Conservation (phyloP, 1,139 yeast species). For the Suhomyces ambrosiae region DNA sequence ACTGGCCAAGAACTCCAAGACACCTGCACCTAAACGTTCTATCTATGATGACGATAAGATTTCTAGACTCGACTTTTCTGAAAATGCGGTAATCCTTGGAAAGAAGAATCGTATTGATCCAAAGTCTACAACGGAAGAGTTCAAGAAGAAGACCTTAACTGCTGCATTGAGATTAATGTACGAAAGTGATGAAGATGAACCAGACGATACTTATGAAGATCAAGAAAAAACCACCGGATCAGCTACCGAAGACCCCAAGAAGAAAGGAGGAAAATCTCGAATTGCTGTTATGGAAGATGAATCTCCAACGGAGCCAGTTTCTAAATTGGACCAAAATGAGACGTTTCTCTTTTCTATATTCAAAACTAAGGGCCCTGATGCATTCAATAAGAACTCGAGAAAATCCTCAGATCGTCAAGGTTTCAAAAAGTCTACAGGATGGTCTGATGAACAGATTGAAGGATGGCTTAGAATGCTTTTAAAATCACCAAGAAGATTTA, state of each 20-base stretch:
- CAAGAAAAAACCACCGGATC: constrained; percentile 53
- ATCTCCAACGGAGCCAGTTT: constrained; percentile 4
- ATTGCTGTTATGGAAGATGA: constrained; percentile 22
- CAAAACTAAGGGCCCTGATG: constrained; percentile 49
- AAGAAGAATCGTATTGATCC: constrained; percentile 20
- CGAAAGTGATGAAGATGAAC: constrained; percentile 75
- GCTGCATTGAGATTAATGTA: constrained; percentile 68
- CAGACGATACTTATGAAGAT: constrained; percentile 84
- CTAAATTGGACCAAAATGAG: constrained; percentile 39
- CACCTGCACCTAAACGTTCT: constrained; percentile 18
- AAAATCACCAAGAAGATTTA: constrained; percentile 62
- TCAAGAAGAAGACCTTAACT: constrained; percentile 58
- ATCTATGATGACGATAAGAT: constrained; percentile 35
- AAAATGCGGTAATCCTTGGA: constrained; percentile 23
- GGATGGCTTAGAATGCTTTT: constrained; percentile 86
- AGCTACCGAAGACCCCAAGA: constrained; percentile 23
- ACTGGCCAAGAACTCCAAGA: not conserved
- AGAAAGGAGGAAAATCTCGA: constrained; percentile 10
- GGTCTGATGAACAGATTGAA: constrained; percentile 91
- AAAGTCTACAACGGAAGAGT: constrained; percentile 28
- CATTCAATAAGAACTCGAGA: constrained; percentile 54
- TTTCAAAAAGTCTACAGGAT: constrained; percentile 53
- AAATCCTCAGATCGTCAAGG: constrained; percentile 54
- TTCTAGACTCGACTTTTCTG: constrained; percentile 25
- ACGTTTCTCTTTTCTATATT: constrained; percentile 58